Evolutionary conservation across 2,329 filamentous ascomycete genomes (phyloP).

Genomic region (Fusarium sp.): DNA sequence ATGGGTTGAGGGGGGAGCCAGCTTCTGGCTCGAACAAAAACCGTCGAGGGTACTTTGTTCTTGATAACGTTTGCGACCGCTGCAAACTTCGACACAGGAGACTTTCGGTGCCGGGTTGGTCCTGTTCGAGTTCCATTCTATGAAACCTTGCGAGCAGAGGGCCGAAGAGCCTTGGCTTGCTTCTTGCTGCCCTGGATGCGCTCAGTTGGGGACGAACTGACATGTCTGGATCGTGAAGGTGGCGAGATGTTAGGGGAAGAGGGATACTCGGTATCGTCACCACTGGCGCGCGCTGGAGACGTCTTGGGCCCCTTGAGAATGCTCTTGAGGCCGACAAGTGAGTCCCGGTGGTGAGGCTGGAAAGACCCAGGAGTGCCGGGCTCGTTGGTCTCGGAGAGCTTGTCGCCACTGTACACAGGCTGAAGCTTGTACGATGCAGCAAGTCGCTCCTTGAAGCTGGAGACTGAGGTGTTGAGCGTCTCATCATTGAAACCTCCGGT

Average conservation of each 20-base stretch:
- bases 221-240: conserved; percentile 4
- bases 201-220: conserved; percentile 26
- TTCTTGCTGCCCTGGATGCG: conserved; percentile 24
- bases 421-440: conserved; percentile 23
- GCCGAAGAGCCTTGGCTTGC: conserved; percentile 15
- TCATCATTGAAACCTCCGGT: background rate
- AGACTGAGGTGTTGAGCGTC: background rate
- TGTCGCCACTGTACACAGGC: conserved; percentile 30
- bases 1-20: conserved; percentile 5
- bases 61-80: background rate
- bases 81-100: background rate
- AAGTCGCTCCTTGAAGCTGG: background rate
- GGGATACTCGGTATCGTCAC: background rate
- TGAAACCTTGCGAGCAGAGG: conserved; percentile 10
- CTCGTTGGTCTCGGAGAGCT: background rate
- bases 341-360: conserved; percentile 31
- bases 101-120: background rate
- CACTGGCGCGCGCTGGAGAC: background rate
- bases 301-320: conserved; percentile 30
- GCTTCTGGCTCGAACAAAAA: conserved; percentile 1
- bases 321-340: conserved; percentile 29
- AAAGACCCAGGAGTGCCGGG: conserved; percentile 17
- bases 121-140: conserved; percentile 6
- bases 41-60: conserved; percentile 1
- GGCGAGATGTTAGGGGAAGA: conserved; percentile 3